Base-by-base conservation (phyloP, 2,329 filamentous ascomycete genomes). In the Apiospora rasikravindrae region DNA sequence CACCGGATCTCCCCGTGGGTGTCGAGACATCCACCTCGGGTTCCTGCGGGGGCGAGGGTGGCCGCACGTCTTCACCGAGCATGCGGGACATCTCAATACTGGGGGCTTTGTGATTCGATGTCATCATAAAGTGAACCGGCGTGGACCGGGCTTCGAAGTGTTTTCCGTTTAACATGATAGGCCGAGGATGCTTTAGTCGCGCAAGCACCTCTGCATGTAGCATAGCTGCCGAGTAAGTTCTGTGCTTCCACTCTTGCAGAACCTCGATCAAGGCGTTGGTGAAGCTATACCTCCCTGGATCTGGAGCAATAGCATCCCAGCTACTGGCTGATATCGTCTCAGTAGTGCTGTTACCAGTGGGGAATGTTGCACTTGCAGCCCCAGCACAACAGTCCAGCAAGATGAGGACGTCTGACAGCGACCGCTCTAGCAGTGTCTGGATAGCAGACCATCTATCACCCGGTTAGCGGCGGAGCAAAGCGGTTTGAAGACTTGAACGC, bases 51-150 rank as follows among this genome's bases (percentile, higher is more conserved):
- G 82, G 83, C 6, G 83, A 83, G 2, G 82, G 80, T 0, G 84
- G 81, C n/a, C 79, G 76, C 45, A 76, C 77, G 29, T 80, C 80
- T 5, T 76, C 72, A 4, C 83, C 76, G 2, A 84, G 57, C 19
- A 83, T 78, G 33, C 84, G 83, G 7, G 84, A 84, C 47, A 90
- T 79, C 76, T 90, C 88, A 61, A 90, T 90, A 71, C 88, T 90
- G 0, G 87, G 87, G 0, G 87, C 87, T 72, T 84, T 88, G 77
- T 90, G 88, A 72, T 90, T 89, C 24, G 87, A 84, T 2, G 88
- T 90, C 88, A 90, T 90, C 87, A 90, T 90, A 75, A 90, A 90
- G 75, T 90, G 88, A 5, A 90, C 87, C 0, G 88, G 88, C 0
- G 88, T 90, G 2, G 88, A 88, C 51, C 88, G 85, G 47, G 87